Base-by-base conservation (phyloP, 1,139 yeast species). In the Pichia inconspicua region DNA sequence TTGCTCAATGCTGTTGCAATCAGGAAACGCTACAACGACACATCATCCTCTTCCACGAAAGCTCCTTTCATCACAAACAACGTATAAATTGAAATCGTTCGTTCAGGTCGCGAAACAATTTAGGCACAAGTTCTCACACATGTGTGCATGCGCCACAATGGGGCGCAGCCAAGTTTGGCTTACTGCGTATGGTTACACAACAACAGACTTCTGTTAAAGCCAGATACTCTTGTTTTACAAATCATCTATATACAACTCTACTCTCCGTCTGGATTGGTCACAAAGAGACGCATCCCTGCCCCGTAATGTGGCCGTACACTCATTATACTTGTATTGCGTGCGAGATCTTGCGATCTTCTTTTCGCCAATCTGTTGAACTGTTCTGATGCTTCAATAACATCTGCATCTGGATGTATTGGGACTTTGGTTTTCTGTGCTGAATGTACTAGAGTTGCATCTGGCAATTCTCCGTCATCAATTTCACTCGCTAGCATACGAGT, bases 401-500 rank as follows among this genome's bases (percentile, higher is more conserved):
- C 61, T 1, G 66, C 65, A 43, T 62, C 65, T 2, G 66, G 64
- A 41, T 60, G 60, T 8, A 57, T 50, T 5, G 66, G 65, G 15
- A 55, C 48, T 47, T 57, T 62, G 3, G 63, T 59, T 39, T 54
- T 56, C 4, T 58, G 58, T 8, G 51, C 51, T 2, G 55, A 45
- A 42, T 62, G 66, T 14, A 63, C 52, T 46, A 55, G 47, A n/a
- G 58, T 61, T 12, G 66, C 63, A 48, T 63, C 65, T 1, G 66
- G 66, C 34, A 61, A 47, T 51, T 79, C 85, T 38, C 73, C 78
- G 50, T 84, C 89, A 53, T 82, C 92, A 31, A 84, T 82, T 63
- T 85, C 95, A 14, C 84, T 79, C 1, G 92, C 92, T 51, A 85
- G 69, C 62, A 84, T 71, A 50, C 94, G 73, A 8, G 87, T 86